These are phyloP conservation scores for Penicillium olsonii DNA, from an alignment of 2,329 filamentous ascomycete species.

Conservation along the genomic window DNA sequence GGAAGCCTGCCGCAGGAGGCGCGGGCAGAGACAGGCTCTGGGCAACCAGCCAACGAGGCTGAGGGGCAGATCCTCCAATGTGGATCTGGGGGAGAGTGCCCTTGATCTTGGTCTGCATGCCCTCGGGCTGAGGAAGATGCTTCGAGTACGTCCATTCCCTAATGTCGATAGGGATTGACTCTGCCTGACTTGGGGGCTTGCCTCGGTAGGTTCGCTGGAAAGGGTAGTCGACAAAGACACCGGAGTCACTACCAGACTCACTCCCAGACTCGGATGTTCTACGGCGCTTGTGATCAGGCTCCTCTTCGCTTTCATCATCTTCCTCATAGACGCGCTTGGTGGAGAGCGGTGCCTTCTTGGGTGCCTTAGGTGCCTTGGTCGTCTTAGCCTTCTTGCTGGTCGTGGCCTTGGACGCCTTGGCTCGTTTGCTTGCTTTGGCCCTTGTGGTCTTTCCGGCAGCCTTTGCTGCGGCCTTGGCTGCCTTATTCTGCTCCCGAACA, in stretches of 20 bases:
- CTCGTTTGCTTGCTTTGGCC: neutral
- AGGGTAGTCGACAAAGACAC: neutral
- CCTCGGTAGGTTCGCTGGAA: neutral
- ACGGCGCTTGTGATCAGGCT: neutral
- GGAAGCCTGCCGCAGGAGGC: neutral
- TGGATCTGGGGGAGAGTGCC: neutral
- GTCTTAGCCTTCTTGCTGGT: no score
- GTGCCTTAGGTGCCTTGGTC: no score
- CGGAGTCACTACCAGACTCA: neutral
- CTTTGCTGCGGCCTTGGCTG: neutral
- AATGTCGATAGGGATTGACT: neutral
- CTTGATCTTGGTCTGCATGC: neutral
- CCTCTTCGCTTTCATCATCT: conserved; percentile 6
- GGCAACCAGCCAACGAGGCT: conserved; percentile 7
- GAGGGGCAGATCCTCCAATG: conserved; percentile 3
- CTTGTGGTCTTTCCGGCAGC: neutral
- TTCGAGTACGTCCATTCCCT: neutral
- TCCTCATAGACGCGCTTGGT: conserved; percentile 8
- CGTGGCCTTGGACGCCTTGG: no score
- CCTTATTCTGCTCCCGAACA: neutral
- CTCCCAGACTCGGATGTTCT: neutral
- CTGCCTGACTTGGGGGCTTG: neutral
- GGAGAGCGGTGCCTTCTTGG: no score
- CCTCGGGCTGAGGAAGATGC: neutral
- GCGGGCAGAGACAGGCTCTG: neutral